Conservation (phyloP, 2,329 filamentous ascomycete genomes). For the Penicillium sp. region DNA sequence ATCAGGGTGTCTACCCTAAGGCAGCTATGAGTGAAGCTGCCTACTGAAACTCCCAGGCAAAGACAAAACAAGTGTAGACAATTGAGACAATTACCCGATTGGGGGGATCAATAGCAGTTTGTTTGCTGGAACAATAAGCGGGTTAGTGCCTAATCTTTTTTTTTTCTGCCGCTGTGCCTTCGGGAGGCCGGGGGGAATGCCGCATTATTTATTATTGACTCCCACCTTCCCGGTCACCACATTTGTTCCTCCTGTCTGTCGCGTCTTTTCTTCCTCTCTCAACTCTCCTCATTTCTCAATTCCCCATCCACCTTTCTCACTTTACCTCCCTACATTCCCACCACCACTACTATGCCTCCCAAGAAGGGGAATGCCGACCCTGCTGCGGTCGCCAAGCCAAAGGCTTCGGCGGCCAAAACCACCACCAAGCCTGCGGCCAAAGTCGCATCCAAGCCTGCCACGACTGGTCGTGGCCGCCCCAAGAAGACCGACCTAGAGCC, state of each 20-base stretch:
- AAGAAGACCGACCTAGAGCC: conserved; percentile 28
- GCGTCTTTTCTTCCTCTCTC: conserved; percentile 15
- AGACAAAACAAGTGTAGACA: neutral
- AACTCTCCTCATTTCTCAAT: conserved; percentile 8
- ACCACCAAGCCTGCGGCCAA: conserved; percentile 31
- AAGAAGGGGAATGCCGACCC: conserved; percentile 34
- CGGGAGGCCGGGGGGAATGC: conserved; percentile 25
- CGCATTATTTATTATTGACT: conserved; percentile 30
- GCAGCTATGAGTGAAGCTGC: neutral
- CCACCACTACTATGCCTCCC: conserved; percentile 35
- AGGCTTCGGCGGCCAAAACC: conserved; percentile 22
- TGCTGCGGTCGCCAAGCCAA: conserved; percentile 27
- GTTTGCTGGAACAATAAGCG: neutral
- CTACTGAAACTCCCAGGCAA: neutral
- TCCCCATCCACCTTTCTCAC: conserved; percentile 4
- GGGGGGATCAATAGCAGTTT: neutral
- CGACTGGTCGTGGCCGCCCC: conserved; percentile 20
- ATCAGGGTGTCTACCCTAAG: neutral
- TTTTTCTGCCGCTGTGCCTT: neutral
- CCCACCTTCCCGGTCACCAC: conserved; percentile 19
- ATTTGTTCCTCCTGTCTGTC: conserved; percentile 23
- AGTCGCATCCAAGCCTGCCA: conserved; percentile 23
- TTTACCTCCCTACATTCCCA: conserved; percentile 16
- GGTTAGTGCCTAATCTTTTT: conserved; percentile 3
- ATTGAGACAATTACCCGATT: neutral